A percentile compares a stretch with the other conserved stretches of the same genome.
Evolutionary conservation across 139 green algal genomes (phyloP).

Genomic region (Medakamo hakoo): DNA sequence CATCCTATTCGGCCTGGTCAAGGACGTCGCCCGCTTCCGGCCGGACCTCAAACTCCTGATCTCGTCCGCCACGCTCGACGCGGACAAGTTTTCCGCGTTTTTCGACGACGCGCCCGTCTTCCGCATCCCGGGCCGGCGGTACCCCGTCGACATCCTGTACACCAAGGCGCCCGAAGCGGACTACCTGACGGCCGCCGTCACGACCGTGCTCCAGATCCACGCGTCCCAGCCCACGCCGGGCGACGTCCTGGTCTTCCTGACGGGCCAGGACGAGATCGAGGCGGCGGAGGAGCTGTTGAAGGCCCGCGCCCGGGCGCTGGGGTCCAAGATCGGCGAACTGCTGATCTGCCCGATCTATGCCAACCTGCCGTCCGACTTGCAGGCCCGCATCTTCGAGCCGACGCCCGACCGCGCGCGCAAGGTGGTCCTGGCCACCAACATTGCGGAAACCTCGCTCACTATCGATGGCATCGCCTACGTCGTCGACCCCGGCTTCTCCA

Average conservation of each 20-base stretch:
- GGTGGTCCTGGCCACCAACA: conserved; percentile 96
- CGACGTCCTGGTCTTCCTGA: conserved; percentile 95
- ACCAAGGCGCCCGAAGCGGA: conserved; percentile 86
- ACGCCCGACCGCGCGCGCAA: conserved; percentile 79
- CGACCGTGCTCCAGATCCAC: conserved; percentile 82
- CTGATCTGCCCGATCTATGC: conserved; percentile 95
- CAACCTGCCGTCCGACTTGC: conserved; percentile 87
- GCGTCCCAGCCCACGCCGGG: conserved; percentile 63
- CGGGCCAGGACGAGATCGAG: conserved; percentile 96
- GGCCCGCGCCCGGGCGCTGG: conserved; percentile 63
- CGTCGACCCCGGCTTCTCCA: conserved; percentile 90
- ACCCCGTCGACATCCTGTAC: conserved; percentile 96
- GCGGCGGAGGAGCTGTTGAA: conserved; percentile 79
- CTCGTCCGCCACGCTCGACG: conserved; percentile 74
- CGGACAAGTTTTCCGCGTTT: conserved; percentile 86
- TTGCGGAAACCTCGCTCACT: conserved; percentile 91
- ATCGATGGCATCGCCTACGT: conserved; percentile 97
- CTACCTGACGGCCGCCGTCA: conserved; percentile 77
- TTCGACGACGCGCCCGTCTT: conserved; percentile 96
- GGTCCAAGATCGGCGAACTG: conserved; percentile 79
- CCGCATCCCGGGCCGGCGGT: conserved; percentile 63
- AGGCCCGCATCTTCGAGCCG: conserved; percentile 93
- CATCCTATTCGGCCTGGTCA: conserved; percentile 91
- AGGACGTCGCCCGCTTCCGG: conserved; percentile 62
- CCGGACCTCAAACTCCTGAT: conserved; percentile 96